Base-by-base conservation (phyloP, 108 stramenopile species). In the Discostella pseudostelligera region DNA sequence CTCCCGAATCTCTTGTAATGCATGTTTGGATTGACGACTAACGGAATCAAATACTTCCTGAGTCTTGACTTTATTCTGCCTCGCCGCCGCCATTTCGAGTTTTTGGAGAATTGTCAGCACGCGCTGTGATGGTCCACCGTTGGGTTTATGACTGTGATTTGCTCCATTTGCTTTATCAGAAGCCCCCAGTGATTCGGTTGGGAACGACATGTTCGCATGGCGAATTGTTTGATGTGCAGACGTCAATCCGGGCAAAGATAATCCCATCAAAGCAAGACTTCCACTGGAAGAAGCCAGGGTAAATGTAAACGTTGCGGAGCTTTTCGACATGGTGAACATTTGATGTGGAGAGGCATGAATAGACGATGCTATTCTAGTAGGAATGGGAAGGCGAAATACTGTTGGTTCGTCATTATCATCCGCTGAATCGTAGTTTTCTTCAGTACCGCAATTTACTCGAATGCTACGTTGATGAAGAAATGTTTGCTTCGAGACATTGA, bases 1-100 rank as follows among this genome's bases (percentile, higher is more conserved):
- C 3, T 61, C 59, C 29, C 69, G 59, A 37, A 70, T 61, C 59
- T 70, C 69, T 44, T 55, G 51, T 24, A 36, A 42, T 14, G 60
- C 69, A 14, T 40, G 53, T 25, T 54, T 62, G 10, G 60, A 54
- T 36, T 20, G 51, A 54, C 32, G 20, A 44, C 36, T 53, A 10
- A 59, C 13, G 10, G 16, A 40, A 37, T 24, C 60, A 62, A 22
- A 16, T 20, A n/a, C 0, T 20, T 32, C 12, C 32, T 3, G n/a
- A 10, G 20, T 0, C 5, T 60, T 39, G 35, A 25, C 22, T 8
- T 55, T 54, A 16, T 43, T 65, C 28, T 65, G 29, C 1, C 39
- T 65, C 35, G 42, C 48, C 20, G 21, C 54, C n/a, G 39, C 37
- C 9, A 36, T 40, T 36, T 55, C 39, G 36, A 65, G 50, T 39